A percentile compares a stretch with the other conserved stretches of the same genome.
phyloP scores from a whole-genome alignment of 495 filamentous ascomycete species.

The Tuber magnatum region DNA sequence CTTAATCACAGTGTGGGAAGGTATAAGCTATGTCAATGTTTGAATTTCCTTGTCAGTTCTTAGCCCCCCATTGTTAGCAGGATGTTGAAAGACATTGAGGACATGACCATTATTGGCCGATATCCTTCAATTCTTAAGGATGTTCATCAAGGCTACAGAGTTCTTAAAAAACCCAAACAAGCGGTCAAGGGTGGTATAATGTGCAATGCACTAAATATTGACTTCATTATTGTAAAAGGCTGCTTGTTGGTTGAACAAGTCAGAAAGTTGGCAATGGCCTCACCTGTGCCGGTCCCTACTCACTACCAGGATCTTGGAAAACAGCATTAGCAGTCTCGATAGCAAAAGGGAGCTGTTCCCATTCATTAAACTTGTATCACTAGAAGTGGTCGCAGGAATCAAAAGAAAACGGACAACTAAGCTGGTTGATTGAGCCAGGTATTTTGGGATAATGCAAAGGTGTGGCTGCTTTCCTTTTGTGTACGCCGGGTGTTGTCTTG shows the following conservation, averaged over 20 bases:
- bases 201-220: slow-evolving; percentile 67
- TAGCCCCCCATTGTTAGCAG: slow-evolving; percentile 71
- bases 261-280: slow-evolving; percentile 59
- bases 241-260: slow-evolving; percentile 73
- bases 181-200: slow-evolving; percentile 75
- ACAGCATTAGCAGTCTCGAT: slow-evolving; percentile 86
- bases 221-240: slow-evolving; percentile 72
- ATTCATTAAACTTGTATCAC: slow-evolving; percentile 84
- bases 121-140: slow-evolving; percentile 84
- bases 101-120: slow-evolving; percentile 75
- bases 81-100: slow-evolving; percentile 71
- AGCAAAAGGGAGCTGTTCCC: slow-evolving; percentile 79
- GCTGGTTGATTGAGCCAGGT: slow-evolving; percentile 76
- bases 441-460: too few species aligned
- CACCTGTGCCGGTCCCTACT: slow-evolving; percentile 75
- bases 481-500: too few species aligned
- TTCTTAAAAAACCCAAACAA: slow-evolving; percentile 74
- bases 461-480: too few species aligned
- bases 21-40: too few species aligned
- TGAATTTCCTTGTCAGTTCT: too few species aligned
- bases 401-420: too few species aligned
- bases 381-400: slow-evolving; percentile 81
- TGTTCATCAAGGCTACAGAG: slow-evolving; percentile 91
- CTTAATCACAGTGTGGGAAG: slow-evolving; percentile 86
- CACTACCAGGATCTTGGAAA: slow-evolving; percentile 79